Evolutionary conservation across 495 filamentous ascomycete species (phyloP).

Genomic region (Tuber borchii): DNA sequence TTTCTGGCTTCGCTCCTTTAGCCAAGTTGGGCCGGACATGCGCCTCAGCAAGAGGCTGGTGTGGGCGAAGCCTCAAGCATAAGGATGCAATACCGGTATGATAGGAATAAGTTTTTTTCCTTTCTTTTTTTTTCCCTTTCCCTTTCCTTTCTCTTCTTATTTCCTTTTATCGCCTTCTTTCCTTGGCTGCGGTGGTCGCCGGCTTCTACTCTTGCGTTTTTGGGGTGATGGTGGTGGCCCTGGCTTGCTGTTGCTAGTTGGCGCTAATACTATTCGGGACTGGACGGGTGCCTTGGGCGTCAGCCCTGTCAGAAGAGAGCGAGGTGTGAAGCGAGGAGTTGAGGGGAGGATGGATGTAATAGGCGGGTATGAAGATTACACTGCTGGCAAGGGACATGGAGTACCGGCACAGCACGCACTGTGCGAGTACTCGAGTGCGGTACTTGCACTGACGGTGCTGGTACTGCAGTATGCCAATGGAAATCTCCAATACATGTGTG

Average conservation of each 20-base stretch:
- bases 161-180: neutral
- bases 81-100: too few species aligned
- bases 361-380: neutral
- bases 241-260: neutral
- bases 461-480: neutral
- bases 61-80: neutral
- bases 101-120: neutral
- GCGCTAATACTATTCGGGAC: neutral
- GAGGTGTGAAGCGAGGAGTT: neutral
- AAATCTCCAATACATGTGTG: neutral
- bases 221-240: neutral
- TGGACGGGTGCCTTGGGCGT: slow-evolving; percentile 1
- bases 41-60: neutral
- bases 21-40: neutral
- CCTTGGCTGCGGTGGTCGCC: neutral
- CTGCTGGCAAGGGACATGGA: neutral
- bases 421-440: too few species aligned
- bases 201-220: neutral
- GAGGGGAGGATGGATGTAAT: neutral
- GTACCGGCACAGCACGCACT: neutral
- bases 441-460: neutral
- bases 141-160: neutral
- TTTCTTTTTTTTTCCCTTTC: neutral
- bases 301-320: slow-evolving; percentile 2
- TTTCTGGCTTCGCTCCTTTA: neutral